Conservation (phyloP, 768 basidiomycete species). For the Roridomyces roridus region DNA sequence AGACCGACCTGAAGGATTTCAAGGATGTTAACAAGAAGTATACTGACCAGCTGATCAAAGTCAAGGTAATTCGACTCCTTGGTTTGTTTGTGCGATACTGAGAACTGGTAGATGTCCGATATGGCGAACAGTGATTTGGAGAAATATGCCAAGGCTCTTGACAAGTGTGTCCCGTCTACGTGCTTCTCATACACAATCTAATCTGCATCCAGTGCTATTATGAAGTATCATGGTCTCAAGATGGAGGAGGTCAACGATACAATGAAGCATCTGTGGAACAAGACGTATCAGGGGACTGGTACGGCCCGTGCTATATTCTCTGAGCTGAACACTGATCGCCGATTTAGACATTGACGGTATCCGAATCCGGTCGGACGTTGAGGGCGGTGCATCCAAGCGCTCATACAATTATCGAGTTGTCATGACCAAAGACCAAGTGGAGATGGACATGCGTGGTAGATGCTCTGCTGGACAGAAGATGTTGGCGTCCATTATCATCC, state of each 20-base stretch:
- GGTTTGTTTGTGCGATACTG: not conserved
- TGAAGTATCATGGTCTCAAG: conserved; percentile 96
- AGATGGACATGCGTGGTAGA: conserved; percentile 99
- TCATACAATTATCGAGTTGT: conserved; percentile 99
- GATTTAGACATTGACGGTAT: conserved; percentile 94
- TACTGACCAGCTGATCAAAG: conserved; percentile 89
- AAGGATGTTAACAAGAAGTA: conserved; percentile 87
- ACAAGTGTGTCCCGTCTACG: conserved; percentile 70
- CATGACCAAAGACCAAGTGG: conserved; percentile 98
- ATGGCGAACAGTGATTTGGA: conserved; percentile 97
- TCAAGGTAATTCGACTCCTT: conserved; percentile 68
- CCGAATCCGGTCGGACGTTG: conserved; percentile 91
- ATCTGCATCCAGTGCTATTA: conserved; percentile 78
- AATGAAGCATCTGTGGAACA: conserved; percentile 97
- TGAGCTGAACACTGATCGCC: conserved; percentile 11
- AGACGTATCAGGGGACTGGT: conserved; percentile 99
- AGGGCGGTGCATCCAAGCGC: conserved; percentile 87
- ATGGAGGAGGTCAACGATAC: conserved; percentile 99
- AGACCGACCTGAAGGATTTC: conserved; percentile 82
- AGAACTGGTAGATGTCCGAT: conserved; percentile 81
- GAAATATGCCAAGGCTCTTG: conserved; percentile 96
- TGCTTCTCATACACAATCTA: conserved; percentile 3
- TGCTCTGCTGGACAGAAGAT: conserved; percentile 99
- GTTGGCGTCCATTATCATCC: conserved; percentile 96
- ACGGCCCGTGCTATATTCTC: not conserved